Conservation (phyloP, 306 rosid genomes). For the Vigna hirtella region DNA sequence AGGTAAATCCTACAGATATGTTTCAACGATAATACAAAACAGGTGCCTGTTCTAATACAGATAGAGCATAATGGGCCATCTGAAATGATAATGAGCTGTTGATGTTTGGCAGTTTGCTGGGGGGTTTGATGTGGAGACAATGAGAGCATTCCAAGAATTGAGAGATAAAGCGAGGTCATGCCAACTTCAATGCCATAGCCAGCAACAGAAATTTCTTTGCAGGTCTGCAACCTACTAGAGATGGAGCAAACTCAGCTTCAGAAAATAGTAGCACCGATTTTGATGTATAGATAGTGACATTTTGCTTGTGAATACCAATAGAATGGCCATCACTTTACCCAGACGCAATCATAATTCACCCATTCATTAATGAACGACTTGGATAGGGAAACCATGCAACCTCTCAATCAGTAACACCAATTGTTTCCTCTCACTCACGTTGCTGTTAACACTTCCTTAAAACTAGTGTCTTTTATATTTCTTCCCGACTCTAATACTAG, state of each 20-base stretch:
- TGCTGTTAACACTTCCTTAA: not conserved
- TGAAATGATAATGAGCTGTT: conserved; percentile 7
- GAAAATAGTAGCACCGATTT: conserved; percentile 48
- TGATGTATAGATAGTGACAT: conserved; percentile 62
- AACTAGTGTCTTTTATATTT: not conserved
- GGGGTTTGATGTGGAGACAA: conserved; percentile 89
- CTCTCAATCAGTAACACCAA: not conserved
- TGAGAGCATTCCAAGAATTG: conserved; percentile 88
- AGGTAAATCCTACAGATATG: conserved; percentile 58
- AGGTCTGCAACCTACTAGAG: conserved; percentile 67
- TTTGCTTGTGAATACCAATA: conserved; percentile 47
- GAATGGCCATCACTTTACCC: conserved; percentile 20
- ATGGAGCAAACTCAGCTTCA: conserved; percentile 81
- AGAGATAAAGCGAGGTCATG: conserved; percentile 87
- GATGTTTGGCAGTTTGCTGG: conserved; percentile 82
- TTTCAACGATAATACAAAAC: conserved; percentile 18
- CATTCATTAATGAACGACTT: conserved; percentile 13
- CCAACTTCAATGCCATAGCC: conserved; percentile 79
- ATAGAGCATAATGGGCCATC: not conserved
- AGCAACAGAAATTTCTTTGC: conserved; percentile 69
- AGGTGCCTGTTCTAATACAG: not conserved
- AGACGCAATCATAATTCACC: conserved; percentile 28
- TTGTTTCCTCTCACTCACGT: conserved; percentile 6
- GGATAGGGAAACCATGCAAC: conserved; percentile 6
- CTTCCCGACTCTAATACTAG: not conserved